Percentiles rank a stretch among this genome's conserved stretches.
Evolutionary conservation across 2,329 filamentous ascomycete species (phyloP).

Genomic region (Gnomoniopsis smithogilvyi): DNA sequence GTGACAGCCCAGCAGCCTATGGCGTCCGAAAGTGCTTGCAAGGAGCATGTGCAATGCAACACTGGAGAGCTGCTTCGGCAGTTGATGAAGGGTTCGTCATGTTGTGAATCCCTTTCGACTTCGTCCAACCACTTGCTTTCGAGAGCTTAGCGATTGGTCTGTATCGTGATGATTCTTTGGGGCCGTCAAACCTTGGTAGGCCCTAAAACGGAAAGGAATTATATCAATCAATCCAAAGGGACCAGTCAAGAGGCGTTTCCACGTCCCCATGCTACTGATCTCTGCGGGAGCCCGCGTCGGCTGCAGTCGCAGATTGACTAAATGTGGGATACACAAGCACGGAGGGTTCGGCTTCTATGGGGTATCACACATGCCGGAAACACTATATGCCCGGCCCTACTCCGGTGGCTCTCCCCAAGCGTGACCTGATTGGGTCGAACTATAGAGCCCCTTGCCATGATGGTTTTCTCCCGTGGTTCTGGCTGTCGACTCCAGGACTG

Average conservation of each 20-base stretch:
- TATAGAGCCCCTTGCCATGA: conserved; percentile 1
- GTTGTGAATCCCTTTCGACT: not conserved
- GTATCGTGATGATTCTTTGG: not conserved
- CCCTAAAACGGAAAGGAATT: not conserved
- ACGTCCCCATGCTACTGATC: not conserved
- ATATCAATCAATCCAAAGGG: not conserved
- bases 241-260: not conserved
- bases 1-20: not conserved
- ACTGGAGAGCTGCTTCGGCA: conserved; percentile 12
- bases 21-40: not conserved
- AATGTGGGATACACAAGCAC: not conserved
- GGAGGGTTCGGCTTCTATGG: conserved; percentile 10
- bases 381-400: conserved; percentile 15
- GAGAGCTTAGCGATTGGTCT: not conserved
- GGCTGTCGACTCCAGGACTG: not conserved
- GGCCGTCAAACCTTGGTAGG: not conserved
- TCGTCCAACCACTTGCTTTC: not conserved
- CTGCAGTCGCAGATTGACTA: not conserved
- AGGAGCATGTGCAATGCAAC: conserved; percentile 8
- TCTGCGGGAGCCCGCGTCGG: not conserved
- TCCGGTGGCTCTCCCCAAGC: conserved; percentile 15
- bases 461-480: not conserved
- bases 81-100: conserved; percentile 10
- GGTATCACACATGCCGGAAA: conserved; percentile 6
- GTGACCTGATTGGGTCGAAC: conserved; percentile 14